Conservation (phyloP, 257 asterid genomes). For the Petunia secreta region DNA sequence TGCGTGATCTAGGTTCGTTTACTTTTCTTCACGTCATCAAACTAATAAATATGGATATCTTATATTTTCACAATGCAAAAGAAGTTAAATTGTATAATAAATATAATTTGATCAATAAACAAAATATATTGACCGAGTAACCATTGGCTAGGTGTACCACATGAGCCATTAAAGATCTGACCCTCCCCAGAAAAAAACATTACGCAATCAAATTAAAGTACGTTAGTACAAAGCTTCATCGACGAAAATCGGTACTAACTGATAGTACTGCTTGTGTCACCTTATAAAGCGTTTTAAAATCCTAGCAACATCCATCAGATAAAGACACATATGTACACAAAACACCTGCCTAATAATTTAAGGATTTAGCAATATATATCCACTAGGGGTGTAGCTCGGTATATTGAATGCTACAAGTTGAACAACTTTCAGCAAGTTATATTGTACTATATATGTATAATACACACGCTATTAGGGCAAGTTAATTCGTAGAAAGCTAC, state of each 20-base stretch:
- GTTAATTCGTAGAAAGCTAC: no score
- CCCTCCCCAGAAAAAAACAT: conserved; percentile 1
- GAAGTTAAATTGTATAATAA: background rate
- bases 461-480: no score
- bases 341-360: no score
- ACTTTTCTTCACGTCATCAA: no score
- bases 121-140: background rate
- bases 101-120: background rate
- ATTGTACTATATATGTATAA: no score
- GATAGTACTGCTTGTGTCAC: conserved; percentile 24
- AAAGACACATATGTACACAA: background rate
- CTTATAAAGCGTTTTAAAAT: conserved; percentile 25
- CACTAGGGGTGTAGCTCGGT: no score
- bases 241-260: background rate
- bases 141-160: background rate
- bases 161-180: conserved; percentile 19
- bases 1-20: no score
- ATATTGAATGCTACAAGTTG: no score
- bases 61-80: no score
- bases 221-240: background rate
- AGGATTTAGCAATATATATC: no score
- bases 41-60: no score
- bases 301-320: background rate
- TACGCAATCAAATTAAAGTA: conserved; percentile 27
- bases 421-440: no score